Percentiles rank a stretch among this genome's conserved stretches.
Conservation (phyloP, 257 asterid genomes). For the Nicotiana otophora region DNA sequence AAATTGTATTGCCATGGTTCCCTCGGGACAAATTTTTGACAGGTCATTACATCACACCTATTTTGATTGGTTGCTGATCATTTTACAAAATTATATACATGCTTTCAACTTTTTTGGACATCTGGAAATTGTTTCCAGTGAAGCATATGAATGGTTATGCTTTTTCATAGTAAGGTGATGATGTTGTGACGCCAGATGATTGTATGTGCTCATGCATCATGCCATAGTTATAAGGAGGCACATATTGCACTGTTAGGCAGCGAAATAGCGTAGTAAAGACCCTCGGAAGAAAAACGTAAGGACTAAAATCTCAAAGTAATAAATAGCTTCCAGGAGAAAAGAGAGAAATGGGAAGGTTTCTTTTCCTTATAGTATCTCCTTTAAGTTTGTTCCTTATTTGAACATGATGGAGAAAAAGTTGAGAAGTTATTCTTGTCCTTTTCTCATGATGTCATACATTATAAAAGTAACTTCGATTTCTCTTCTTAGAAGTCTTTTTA, state of each 20-base stretch:
- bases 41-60: constrained; percentile 35
- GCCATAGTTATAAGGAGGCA: background rate
- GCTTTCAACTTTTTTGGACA: background rate
- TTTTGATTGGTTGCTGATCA: background rate
- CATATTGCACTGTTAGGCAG: background rate
- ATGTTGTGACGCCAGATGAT: background rate
- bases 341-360: background rate
- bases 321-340: background rate
- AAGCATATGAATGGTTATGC: background rate
- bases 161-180: background rate
- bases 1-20: constrained; percentile 94
- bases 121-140: background rate
- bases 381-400: background rate
- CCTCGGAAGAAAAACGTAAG: background rate
- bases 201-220: background rate
- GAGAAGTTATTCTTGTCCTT: background rate
- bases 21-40: constrained; percentile 95
- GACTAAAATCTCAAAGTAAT: background rate
- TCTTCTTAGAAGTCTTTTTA: background rate
- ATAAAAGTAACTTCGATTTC: background rate
- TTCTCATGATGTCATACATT: background rate
- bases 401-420: background rate
- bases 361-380: background rate
- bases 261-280: background rate
- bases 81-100: background rate